phyloP scores from a whole-genome alignment of 345 rosid genomes.

The Eucalyptus cladocalyx region DNA sequence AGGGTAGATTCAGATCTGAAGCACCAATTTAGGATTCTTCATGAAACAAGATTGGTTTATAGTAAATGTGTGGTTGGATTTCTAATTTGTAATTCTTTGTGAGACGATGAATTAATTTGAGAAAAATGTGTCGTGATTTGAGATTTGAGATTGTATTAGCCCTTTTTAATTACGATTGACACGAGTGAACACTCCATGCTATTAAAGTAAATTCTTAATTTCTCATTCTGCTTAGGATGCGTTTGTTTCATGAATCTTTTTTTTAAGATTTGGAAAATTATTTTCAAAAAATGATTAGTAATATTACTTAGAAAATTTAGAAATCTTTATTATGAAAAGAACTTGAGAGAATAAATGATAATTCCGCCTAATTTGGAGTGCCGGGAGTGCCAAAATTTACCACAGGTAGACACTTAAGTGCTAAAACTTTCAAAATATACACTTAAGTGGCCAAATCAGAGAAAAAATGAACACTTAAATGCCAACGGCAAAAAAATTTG shows the following conservation, averaged over 20 bases:
- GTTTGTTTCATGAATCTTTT: too few relatives aligned
- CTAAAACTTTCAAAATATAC: too few relatives aligned
- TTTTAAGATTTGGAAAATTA: too few relatives aligned
- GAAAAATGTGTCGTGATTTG: not conserved
- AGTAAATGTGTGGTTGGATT: not conserved
- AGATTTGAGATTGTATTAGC: not conserved
- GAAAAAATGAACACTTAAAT: too few relatives aligned
- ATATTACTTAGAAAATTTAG: not conserved
- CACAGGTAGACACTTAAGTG: rapidly evolving
- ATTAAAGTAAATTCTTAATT: not conserved
- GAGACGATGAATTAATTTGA: not conserved
- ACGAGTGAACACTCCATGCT: not conserved
- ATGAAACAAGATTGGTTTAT: not conserved
- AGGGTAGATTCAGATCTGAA: not conserved
- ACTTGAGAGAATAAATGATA: not conserved
- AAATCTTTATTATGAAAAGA: not conserved
- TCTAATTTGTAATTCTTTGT: not conserved
- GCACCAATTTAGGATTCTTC: not conserved
- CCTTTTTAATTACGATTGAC: not conserved
- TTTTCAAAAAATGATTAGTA: not conserved
- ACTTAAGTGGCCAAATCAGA: rapidly evolving
- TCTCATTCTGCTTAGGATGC: not conserved
- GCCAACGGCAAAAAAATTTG: rapidly evolving
- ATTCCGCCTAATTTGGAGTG: not conserved
- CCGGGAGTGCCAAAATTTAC: rapidly evolving